These are phyloP conservation scores for Sugiyamaella floridensis DNA, from an alignment of 805 yeast species.

Conservation along the genomic window DNA sequence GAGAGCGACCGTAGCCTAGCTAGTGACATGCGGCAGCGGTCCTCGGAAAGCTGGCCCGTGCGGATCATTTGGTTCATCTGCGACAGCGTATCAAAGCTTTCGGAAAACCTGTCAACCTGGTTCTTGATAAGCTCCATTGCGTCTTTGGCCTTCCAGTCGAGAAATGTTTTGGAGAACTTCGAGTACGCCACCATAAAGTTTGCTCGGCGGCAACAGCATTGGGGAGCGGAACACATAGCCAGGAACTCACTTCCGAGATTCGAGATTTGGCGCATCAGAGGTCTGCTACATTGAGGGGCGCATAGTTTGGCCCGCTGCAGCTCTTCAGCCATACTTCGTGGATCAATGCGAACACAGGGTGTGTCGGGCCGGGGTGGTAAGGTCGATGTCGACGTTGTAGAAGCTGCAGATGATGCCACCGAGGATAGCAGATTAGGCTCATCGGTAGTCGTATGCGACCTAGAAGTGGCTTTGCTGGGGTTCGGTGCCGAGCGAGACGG, in stretches of 20 bases:
- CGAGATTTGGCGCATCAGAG: conserved; percentile 6
- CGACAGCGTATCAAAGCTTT: conserved; percentile 4
- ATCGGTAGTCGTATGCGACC: not conserved
- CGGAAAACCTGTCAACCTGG: conserved; percentile 5
- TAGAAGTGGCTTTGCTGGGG: not conserved
- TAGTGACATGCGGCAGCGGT: conserved; percentile 5
- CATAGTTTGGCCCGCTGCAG: conserved; percentile 3
- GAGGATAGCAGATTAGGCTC: not conserved
- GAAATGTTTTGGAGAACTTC: conserved; percentile 12
- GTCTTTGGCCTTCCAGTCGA: conserved; percentile 16
- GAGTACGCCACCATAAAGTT: conserved; percentile 16
- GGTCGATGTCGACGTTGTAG: not conserved
- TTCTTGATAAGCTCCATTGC: conserved; percentile 9
- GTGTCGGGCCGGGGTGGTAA: not conserved
- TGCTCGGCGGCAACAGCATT: conserved; percentile 12
- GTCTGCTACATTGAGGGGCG: conserved; percentile 4
- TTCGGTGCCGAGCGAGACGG: not conserved
- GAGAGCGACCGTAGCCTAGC: conserved; percentile 1
- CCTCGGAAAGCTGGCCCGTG: conserved; percentile 7
- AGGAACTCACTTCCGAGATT: conserved; percentile 13
- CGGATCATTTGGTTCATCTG: conserved; percentile 6
- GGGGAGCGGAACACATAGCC: conserved; percentile 14
- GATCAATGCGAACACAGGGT: not conserved
- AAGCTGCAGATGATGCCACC: not conserved
- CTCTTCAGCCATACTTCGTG: not conserved